Evolutionary conservation across 176 grass and related monocot genomes (phyloP), one percentile per base, ranked within the genome.

Genomic region (Alloteropsis semialata): DNA sequence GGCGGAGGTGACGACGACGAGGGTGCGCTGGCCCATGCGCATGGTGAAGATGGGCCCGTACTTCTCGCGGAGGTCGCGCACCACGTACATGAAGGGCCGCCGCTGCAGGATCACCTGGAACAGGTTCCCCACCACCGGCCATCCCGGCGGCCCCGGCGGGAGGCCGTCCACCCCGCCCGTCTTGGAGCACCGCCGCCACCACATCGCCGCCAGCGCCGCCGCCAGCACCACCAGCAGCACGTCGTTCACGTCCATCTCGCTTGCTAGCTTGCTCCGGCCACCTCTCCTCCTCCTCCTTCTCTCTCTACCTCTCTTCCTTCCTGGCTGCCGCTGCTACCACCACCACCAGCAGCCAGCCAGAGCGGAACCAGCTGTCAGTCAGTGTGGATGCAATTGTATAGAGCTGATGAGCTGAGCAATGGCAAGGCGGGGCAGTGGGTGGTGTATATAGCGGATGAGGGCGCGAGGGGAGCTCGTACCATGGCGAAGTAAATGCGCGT

Each of bases 21-120:
- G 93, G 2, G 93, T 96, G 56, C 93, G 93, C 81, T 92, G 91
- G 8, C 97, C 97, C 97, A 99, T 99, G 32, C 94, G 89, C 87
- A 99, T 90, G 22, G 97, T 99, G 93, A 99, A 99, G 89, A 99
- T 96, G 27, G 93, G 93, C 0, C 97, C 97, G 75, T 99, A 99
- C 74, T 69, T 80, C 64, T 72, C 32, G 0, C 97, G 91, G 13
- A 99, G 90, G 77, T 99, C 93, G 33, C 97, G 91, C 6, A 90
- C 97, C 22, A 96, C 93, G 72, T 99, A 99, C 83, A 99, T 99
- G 97, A 99, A 96, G 11, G 87, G 85, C 3, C 91, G 91, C 4
- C 93, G 91, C 90, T 96, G 87, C n/a, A 96, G 80, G 74, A 99
- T 81, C 69, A 99, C 93, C 84, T 96, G 97, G 78, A 94, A 94